Percentiles rank a stretch among this genome's conserved stretches.
These are phyloP conservation scores for Xylaria bambusicola DNA, from an alignment of 495 filamentous ascomycete species.

Conservation along the genomic window DNA sequence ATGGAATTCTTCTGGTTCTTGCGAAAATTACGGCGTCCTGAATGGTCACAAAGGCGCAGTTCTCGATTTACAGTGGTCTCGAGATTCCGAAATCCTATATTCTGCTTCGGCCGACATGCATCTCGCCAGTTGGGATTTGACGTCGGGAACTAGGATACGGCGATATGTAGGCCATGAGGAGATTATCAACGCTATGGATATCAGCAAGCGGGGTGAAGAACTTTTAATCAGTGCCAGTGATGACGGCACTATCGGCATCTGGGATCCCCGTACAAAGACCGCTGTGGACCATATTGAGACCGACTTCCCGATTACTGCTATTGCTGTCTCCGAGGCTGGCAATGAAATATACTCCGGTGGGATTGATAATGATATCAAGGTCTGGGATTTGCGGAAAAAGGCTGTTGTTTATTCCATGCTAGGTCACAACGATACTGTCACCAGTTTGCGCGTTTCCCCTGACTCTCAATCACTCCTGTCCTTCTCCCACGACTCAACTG, in stretches of 20 bases:
- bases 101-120: slow-evolving; percentile 92
- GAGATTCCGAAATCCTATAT: slow-evolving; percentile 86
- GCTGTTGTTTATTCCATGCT: slow-evolving; percentile 81
- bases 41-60: slow-evolving; percentile 87
- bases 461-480: slow-evolving; percentile 90
- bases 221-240: slow-evolving; percentile 85
- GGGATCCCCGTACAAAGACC: slow-evolving; percentile 92
- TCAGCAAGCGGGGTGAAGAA: slow-evolving; percentile 86
- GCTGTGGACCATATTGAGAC: slow-evolving; percentile 87
- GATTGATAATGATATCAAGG: slow-evolving; percentile 96
- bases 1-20: slow-evolving; percentile 89
- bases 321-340: slow-evolving; percentile 86
- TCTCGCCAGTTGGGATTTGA: slow-evolving; percentile 92
- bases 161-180: slow-evolving; percentile 93
- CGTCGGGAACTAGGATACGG: slow-evolving; percentile 83
- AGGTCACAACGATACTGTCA: slow-evolving; percentile 90
- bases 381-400: slow-evolving; percentile 95
- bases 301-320: slow-evolving; percentile 88
- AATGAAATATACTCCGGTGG: slow-evolving; percentile 95
- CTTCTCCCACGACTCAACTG: slow-evolving; percentile 90
- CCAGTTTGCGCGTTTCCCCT: slow-evolving; percentile 84
- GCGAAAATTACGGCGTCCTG: slow-evolving; percentile 88
- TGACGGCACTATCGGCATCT: slow-evolving; percentile 92
- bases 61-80: slow-evolving; percentile 93
- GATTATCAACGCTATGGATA: slow-evolving; percentile 85